Evolutionary conservation across 2,329 filamentous ascomycete genomes (phyloP).

Genomic region (Apiospora hydei): DNA sequence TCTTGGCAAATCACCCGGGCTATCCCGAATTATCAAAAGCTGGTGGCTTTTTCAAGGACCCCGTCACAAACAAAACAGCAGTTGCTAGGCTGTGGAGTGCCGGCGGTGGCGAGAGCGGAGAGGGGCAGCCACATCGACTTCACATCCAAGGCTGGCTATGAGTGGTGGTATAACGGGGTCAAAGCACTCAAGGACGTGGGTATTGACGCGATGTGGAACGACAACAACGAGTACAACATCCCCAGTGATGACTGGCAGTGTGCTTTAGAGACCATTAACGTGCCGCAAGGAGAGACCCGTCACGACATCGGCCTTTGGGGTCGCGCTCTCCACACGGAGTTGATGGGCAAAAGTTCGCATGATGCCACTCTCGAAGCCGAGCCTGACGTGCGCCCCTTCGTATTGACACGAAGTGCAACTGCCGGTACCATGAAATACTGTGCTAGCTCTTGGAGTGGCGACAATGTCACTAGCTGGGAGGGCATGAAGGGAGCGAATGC

Average conservation of each 20-base stretch:
- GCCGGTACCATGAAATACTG: conserved; percentile 74
- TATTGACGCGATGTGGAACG: conserved; percentile 80
- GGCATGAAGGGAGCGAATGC: conserved; percentile 77
- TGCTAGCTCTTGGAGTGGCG: conserved; percentile 76
- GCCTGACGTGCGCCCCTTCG: conserved; percentile 68
- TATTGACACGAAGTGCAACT: conserved; percentile 75
- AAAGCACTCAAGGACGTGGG: conserved; percentile 66
- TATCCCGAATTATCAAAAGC: conserved; percentile 66
- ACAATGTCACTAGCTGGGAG: conserved; percentile 78
- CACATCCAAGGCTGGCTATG: conserved; percentile 69
- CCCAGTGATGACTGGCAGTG: conserved; percentile 71
- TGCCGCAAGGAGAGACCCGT: conserved; percentile 46
- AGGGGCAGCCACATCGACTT: conserved; percentile 77
- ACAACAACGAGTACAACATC: conserved; percentile 79
- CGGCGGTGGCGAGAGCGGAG: conserved; percentile 72
- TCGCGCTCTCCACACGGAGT: conserved; percentile 71
- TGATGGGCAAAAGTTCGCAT: conserved; percentile 75
- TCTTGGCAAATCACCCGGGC: conserved; percentile 71
- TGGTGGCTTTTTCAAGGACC: conserved; percentile 70
- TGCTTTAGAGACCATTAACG: conserved; percentile 56
- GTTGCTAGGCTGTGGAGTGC: conserved; percentile 74
- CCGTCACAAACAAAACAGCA: conserved; percentile 57
- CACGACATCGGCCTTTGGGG: conserved; percentile 73
- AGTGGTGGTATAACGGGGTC: conserved; percentile 77
- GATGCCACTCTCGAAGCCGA: conserved; percentile 67